These are phyloP conservation scores for Misopates orontium DNA, from an alignment of 257 asterid genomes.

Conservation along the genomic window DNA sequence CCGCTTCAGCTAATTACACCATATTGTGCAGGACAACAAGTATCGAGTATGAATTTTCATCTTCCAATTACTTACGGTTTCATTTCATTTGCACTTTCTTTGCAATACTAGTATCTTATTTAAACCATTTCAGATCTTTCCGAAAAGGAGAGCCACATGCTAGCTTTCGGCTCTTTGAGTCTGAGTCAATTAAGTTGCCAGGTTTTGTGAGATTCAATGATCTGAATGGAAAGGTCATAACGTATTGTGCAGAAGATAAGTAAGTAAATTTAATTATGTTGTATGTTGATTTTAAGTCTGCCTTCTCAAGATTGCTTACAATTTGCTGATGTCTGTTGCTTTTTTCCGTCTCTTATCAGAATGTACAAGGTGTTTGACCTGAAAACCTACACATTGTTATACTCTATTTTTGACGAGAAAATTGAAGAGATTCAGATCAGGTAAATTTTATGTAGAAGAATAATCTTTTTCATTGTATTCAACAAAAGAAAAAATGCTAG, in stretches of 20 bases:
- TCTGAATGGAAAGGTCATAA: conserved; percentile 95
- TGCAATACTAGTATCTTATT: conserved; percentile 20
- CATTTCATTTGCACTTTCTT: conserved; percentile 25
- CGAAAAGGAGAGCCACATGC: conserved; percentile 96
- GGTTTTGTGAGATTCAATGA: conserved; percentile 99
- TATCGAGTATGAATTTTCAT: conserved; percentile 69
- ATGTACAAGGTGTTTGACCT: conserved; percentile 70
- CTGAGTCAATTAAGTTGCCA: conserved; percentile 98
- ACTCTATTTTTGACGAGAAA: conserved; percentile 85
- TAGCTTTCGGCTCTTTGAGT: conserved; percentile 91
- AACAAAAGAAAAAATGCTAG: no score
- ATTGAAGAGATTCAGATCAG: conserved; percentile 75
- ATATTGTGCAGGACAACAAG: conserved; percentile 97
- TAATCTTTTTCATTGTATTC: background rate
- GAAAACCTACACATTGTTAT: conserved; percentile 76
- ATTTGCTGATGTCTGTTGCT: conserved; percentile 26
- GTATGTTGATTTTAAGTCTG: background rate
- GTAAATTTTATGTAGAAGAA: conserved; percentile 28
- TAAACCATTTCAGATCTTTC: conserved; percentile 57
- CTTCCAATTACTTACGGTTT: conserved; percentile 10
- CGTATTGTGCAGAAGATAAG: conserved; percentile 98
- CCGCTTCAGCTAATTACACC: conserved; percentile 88
- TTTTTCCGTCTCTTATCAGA: conserved; percentile 45
- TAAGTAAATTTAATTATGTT: conserved; percentile 20
- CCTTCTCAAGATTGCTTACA: background rate